Evolutionary conservation across 2,329 filamentous ascomycete genomes (phyloP), one percentile per base, ranked within the genome.

Genomic region (Pseudofabraea citricarpa): DNA sequence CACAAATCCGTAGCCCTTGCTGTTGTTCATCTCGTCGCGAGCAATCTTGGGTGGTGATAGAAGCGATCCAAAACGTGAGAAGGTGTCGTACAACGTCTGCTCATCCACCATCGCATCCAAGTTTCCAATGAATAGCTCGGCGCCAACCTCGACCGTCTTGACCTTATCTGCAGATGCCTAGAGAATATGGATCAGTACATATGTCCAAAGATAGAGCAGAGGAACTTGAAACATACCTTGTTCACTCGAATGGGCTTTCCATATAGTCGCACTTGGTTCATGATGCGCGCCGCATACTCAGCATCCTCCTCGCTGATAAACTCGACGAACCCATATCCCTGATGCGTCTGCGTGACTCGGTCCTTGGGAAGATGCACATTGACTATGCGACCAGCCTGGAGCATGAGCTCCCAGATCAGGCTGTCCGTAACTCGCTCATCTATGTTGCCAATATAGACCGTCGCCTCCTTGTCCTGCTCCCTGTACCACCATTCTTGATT

Each of bases 341-440:
- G 93, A 66, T 98, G 93, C 45, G 84, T 85, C 62, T 96, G 90
- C 36, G 93, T 96, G 56, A 98, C 93, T 65, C 93, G 88, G 67
- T 98, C 93, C 74, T 96, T 95, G 44, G 93, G 93, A 62, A 98
- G 83, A 70, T 98, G 93, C 51, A 98, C 91, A 68, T 97, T 97
- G 62, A 95, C 88, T 58, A 98, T 94, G 56, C 91, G 90, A 43
- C 93, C 93, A 64, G 90, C 90, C 72, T 98, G 93, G 44, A 96
- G 83, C 90, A 97, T 97, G 59, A 98, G 77, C 73, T 98, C 93
- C 84, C 93, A 96, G 55, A 98, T 82, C 55, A 95, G 78, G 56
- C 85, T 83, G 62, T 95, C 89, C 36, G 85, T 85, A 53, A 93
- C 87, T 65, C 93, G 89, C 73, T 98, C 93, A 71, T 98, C 93